Base-by-base conservation (phyloP, 306 rosid species). In the Myrica gale region DNA sequence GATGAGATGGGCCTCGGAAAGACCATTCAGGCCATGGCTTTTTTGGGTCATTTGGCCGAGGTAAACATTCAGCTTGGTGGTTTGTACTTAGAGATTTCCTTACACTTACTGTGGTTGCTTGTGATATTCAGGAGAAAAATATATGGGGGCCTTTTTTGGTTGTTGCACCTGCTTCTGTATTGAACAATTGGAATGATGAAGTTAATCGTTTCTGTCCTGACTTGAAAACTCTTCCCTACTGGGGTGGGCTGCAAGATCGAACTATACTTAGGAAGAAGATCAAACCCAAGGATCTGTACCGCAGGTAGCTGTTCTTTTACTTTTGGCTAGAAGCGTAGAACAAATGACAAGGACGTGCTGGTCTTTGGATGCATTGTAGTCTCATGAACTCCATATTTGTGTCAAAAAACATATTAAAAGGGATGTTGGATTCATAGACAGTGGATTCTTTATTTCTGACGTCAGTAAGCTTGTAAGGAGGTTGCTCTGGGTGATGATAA, bases 1-100 rank as follows among this genome's bases (percentile, higher is more conserved):
- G 99, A 96, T 87, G 99, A 96, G 83, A 96, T 96, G 99, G 99
- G 99, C 47, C 97, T 96, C 77, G 99, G 98, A 80, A 96, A 96
- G 88, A 96, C 99, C 77, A 96, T 96, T 63, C 99, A 96, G 79
- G 99, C 99, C 45, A 96, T 96, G 99, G 97, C 86, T 0, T 96
- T 96, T 84, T 90, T 96, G 87, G 99, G 96, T 57, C 99, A 96
- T 89, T 84, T 96, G 81, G 96, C 99, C 32, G 99, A 95, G 97
- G 99, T 95, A 85, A 87, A 74, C 44, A 51, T 74, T 82, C 68
- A 55, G 63, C 58, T 63, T 46, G 72, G 48, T 82, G 63, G 73
- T 77, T 71, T 43, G 47, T 68, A 62, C 68, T 37, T 60, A 16
- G 67, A 11, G 5, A 11, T 63, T 85, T 58, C 75, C 74, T 74